Percentiles rank a stretch among this genome's conserved stretches.
Conservation (phyloP, 2,329 filamentous ascomycete genomes). For the Rutstroemia sp. region DNA sequence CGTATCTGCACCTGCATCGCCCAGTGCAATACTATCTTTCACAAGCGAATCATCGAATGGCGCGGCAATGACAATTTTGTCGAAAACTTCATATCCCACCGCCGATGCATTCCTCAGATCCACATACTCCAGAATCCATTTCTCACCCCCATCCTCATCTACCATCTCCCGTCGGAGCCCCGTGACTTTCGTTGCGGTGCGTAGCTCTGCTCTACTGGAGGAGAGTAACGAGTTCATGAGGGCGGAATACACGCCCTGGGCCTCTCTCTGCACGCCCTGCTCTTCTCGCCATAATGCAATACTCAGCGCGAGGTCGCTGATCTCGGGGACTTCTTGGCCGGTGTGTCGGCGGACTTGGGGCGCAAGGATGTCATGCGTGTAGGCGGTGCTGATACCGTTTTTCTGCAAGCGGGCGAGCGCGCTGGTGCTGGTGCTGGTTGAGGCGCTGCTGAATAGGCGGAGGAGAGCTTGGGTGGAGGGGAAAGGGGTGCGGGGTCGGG, state of each 20-base stretch:
- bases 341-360: constrained; percentile 3
- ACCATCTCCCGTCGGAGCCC: not conserved
- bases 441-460: not conserved
- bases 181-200: not conserved
- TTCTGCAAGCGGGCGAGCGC: not conserved
- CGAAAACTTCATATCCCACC: not conserved
- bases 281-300: not conserved
- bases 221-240: not conserved
- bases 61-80: not conserved
- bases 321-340: not conserved
- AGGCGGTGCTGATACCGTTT: not conserved
- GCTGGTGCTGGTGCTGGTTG: not conserved
- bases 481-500: not conserved
- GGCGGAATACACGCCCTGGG: not conserved
- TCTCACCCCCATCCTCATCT: not conserved
- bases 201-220: not conserved
- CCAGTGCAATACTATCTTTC: not conserved
- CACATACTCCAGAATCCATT: not conserved
- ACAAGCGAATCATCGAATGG: not conserved
- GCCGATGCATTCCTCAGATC: not conserved
- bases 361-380: not conserved
- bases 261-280: not conserved
- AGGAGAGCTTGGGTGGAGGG: not conserved
- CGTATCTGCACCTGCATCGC: too few relatives aligned
- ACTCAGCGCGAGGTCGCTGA: constrained; percentile 3